A percentile compares a stretch with the other conserved stretches of the same genome.
Conservation (phyloP, 257 asterid species). For the Pogostemon cablin region DNA sequence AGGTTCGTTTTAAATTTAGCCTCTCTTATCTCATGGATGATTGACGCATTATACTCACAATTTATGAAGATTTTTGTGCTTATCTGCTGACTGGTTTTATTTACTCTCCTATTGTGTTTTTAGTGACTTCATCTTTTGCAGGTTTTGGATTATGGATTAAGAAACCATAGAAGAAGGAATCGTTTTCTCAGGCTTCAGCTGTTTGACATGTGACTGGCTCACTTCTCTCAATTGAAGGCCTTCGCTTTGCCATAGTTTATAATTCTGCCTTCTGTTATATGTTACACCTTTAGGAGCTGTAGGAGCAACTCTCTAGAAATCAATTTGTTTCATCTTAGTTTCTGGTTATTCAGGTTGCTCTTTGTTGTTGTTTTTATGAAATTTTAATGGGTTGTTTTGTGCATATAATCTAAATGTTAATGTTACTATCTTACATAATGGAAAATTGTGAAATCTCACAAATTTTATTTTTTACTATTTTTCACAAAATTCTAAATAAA, state of each 20-base stretch:
- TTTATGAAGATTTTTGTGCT: neutral
- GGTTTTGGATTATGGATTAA: conserved; percentile 45
- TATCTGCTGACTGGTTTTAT: neutral
- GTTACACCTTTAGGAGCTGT: neutral
- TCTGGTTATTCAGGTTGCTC: neutral
- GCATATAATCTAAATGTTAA: neutral
- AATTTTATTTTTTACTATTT: too few relatives aligned
- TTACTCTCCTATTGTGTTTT: neutral
- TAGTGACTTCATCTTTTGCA: conserved; percentile 18
- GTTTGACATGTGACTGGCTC: conserved; percentile 80
- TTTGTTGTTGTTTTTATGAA: neutral
- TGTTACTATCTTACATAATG: neutral
- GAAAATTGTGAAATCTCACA: too few relatives aligned
- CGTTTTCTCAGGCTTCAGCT: conserved; percentile 45
- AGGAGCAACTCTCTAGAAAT: too few relatives aligned
- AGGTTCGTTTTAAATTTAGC: neutral
- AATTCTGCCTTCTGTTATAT: conserved; percentile 26
- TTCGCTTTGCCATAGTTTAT: conserved; percentile 81
- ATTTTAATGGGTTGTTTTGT: neutral
- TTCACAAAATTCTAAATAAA: too few relatives aligned
- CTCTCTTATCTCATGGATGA: neutral
- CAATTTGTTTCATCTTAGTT: neutral
- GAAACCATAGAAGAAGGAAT: conserved; percentile 41
- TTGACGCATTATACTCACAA: conserved; percentile 1
- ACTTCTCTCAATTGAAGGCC: conserved; percentile 63